Base-by-base conservation (phyloP, 768 basidiomycete genomes). In the Lyophyllum shimeji region DNA sequence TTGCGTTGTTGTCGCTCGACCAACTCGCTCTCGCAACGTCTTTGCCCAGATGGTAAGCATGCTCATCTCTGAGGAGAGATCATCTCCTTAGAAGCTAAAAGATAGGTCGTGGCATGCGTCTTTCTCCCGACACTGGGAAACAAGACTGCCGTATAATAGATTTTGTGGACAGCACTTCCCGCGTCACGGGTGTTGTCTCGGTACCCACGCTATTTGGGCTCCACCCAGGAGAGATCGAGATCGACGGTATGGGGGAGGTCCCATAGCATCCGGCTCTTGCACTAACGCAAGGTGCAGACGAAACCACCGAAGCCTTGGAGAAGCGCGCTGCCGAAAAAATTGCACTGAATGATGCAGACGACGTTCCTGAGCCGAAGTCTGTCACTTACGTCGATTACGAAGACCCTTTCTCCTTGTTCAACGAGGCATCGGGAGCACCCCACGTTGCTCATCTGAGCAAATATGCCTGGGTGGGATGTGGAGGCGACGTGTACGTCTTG, bases 51-150 rank as follows among this genome's bases (percentile, higher is more conserved):
- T 98, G 93, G 93, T 93, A 55, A 31, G 76, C 59, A 11, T 29
- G 23, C 21, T 46, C 48, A 39, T 20, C 25, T 49, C 23, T 13
- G 23, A 9, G n/a, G 20, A 48, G 40, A n/a, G 23, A 24, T 42
- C 7, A 12, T 12, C 46, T 23, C 21, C 37, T 2, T 11, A 18
- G 8, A 6, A n/a, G n/a, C n/a, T 13, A 53, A n/a, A 48, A 95
- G 93, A 92, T 98, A 56, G 95, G 95, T 3, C 82, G 95, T 55
- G 95, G 95, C 23, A 90, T 98, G 83, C 79, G 95, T 56, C 79
- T 90, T 27, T 95, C 91, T 2, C 89, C 91, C 8, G 66, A 66
- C 7, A 93, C 90, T 0, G 89, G 85, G 50, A 98, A 98, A 70
- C 61, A 67, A 44, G 85, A 96, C 65, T 98, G 95, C 68, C 84